phyloP scores from a whole-genome alignment of 345 rosid species.

The Eucalyptus dawsonii region DNA sequence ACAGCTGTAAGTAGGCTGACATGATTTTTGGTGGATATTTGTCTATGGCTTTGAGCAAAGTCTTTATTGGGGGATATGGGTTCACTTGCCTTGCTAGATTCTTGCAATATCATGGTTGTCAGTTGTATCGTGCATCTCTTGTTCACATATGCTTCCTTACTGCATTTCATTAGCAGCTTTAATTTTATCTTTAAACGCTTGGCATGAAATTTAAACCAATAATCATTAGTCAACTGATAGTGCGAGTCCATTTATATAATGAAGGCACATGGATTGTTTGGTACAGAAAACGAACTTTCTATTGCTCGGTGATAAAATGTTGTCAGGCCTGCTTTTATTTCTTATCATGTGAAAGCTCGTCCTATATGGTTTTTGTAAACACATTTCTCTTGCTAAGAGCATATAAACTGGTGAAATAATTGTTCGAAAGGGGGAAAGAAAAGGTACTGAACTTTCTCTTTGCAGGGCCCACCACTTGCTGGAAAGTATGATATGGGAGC shows the following conservation, averaged over 20 bases:
- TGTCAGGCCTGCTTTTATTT: not conserved
- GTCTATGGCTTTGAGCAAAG: not conserved
- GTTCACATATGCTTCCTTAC: not conserved
- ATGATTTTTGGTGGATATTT: not conserved
- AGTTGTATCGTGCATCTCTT: not conserved
- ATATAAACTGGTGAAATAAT: not conserved
- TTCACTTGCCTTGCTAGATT: not conserved
- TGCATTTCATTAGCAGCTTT: not conserved
- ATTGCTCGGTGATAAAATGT: not conserved
- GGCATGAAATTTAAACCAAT: not conserved
- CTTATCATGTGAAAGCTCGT: not conserved
- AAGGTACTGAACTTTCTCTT: not conserved
- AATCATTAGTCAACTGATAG: not conserved
- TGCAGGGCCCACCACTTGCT: slow-evolving; percentile 86
- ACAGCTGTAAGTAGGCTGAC: slow-evolving; percentile 55
- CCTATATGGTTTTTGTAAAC: not conserved
- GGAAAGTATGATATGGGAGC: slow-evolving; percentile 99
- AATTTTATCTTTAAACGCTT: not conserved
- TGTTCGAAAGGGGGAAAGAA: not conserved
- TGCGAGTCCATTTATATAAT: not conserved
- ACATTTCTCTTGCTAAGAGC: not conserved
- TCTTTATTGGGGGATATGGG: not conserved
- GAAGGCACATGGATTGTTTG: not conserved
- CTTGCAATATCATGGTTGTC: not conserved
- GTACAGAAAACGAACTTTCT: not conserved